Evolutionary conservation across 2,329 filamentous ascomycete genomes (phyloP).

Genomic region (Cladosporium phlei): DNA sequence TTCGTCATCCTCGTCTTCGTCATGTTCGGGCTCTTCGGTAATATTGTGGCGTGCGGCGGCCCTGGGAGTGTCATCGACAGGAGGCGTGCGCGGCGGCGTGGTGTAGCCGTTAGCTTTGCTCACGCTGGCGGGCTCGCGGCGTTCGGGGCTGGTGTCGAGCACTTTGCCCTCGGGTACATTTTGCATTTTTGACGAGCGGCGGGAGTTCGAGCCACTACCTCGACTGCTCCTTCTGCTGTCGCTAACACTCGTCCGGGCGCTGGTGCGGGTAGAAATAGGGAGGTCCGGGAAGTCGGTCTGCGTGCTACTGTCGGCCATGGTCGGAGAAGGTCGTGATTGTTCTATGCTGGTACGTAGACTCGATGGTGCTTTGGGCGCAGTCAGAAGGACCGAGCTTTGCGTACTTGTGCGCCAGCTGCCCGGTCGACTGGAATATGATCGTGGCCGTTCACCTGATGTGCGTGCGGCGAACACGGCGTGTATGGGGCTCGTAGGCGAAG

Average conservation of each 20-base stretch:
- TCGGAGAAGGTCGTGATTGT: constrained; percentile 1
- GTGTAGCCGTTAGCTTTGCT: constrained; percentile 26
- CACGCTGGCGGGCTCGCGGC: not conserved
- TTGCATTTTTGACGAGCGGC: constrained; percentile 19
- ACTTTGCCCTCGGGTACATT: constrained; percentile 28
- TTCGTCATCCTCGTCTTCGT: constrained; percentile 47
- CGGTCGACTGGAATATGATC: constrained; percentile 25
- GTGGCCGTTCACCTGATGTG: constrained; percentile 51
- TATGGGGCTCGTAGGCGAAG: constrained; percentile 68
- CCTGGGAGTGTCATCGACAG: constrained; percentile 9
- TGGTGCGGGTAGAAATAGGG: not conserved
- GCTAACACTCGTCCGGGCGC: constrained; percentile 13
- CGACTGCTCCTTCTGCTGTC: constrained; percentile 23
- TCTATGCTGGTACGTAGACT: constrained; percentile 30
- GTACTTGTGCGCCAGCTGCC: constrained; percentile 26
- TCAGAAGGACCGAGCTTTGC: constrained; percentile 16
- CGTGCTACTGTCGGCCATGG: constrained; percentile 28
- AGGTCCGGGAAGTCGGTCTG: constrained; percentile 25
- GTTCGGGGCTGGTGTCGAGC: constrained; percentile 13
- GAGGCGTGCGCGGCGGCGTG: constrained; percentile 31
- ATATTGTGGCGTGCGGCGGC: not conserved
- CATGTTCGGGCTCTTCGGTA: constrained; percentile 29
- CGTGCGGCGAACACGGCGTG: constrained; percentile 53
- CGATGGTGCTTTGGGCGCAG: constrained; percentile 26
- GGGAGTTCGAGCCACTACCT: constrained; percentile 19